Evolutionary conservation across 768 basidiomycete genomes (phyloP).

Genomic region (Tylopilus subfusipes): DNA sequence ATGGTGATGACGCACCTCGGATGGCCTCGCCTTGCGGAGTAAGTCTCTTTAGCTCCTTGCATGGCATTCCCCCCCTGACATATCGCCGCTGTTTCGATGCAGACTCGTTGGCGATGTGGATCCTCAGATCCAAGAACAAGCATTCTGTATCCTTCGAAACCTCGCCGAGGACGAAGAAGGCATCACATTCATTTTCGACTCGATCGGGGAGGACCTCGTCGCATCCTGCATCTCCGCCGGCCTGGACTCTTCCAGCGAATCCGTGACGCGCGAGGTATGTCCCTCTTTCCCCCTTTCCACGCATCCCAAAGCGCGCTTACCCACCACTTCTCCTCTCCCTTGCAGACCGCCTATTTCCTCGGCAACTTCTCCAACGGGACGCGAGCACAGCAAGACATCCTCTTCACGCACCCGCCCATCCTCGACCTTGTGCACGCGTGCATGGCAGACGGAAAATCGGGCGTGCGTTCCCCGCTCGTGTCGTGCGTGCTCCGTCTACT

Average conservation of each 20-base stretch:
- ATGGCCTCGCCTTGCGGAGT: conserved; percentile 62
- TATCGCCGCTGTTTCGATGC: background rate
- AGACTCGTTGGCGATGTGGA: conserved; percentile 58
- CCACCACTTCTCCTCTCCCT: background rate
- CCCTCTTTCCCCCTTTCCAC: background rate
- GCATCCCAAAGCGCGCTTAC: background rate
- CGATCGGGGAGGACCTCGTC: conserved; percentile 46
- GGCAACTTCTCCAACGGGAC: conserved; percentile 68
- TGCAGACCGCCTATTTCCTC: conserved; percentile 54
- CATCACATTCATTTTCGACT: conserved; percentile 56
- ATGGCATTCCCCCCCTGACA: too few relatives aligned
- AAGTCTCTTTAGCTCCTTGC: conserved; percentile 19
- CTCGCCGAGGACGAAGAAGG: conserved; percentile 63
- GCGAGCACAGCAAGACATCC: conserved; percentile 44
- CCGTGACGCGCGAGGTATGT: conserved; percentile 51
- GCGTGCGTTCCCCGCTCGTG: conserved; percentile 59
- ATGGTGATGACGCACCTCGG: conserved; percentile 65
- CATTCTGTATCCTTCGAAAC: conserved; percentile 62
- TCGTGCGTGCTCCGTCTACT: conserved; percentile 58
- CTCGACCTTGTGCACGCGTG: conserved; percentile 53
- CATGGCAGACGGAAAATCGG: conserved; percentile 56
- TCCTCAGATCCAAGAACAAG: conserved; percentile 64
- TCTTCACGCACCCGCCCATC: conserved; percentile 50
- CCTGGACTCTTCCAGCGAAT: conserved; percentile 50
- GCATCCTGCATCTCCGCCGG: conserved; percentile 45